These are phyloP conservation scores for Pholiota conissans DNA, from an alignment of 768 basidiomycete species.

Conservation along the genomic window DNA sequence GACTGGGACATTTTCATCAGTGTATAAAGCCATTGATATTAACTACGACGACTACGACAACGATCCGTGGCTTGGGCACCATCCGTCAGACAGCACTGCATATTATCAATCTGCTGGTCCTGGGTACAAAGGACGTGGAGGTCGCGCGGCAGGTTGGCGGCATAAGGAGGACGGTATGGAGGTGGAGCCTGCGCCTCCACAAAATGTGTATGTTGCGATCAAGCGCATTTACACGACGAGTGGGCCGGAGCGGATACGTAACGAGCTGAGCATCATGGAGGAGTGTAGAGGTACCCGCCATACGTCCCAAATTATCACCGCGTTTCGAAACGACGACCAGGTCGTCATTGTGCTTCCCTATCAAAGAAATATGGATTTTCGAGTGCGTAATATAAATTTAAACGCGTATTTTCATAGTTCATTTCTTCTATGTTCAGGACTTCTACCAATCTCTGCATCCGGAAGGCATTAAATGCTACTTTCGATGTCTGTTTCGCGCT, in stretches of 20 bases:
- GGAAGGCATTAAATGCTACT: conserved; percentile 78
- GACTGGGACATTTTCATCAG: conserved; percentile 97
- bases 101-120: conserved; percentile 55
- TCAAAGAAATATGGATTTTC: conserved; percentile 88
- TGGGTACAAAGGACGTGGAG: conserved; percentile 23
- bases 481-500: conserved; percentile 89
- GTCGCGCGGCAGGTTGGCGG: conserved; percentile 17
- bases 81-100: conserved; percentile 62
- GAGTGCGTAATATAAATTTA: conserved; percentile 51
- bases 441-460: conserved; percentile 79
- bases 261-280: conserved; percentile 91
- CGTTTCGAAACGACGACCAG: conserved; percentile 89
- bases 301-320: conserved; percentile 91
- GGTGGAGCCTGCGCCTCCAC: conserved; percentile 9
- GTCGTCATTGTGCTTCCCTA: conserved; percentile 95
- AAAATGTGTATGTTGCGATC: conserved; percentile 82
- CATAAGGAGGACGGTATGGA: conserved; percentile 3
- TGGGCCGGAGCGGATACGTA: conserved; percentile 87
- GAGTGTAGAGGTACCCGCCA: conserved; percentile 83
- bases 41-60: conserved; percentile 80
- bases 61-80: conserved; percentile 66
- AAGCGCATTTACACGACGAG: conserved; percentile 98
- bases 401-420: background rate
- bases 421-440: conserved; percentile 47
- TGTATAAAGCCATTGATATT: conserved; percentile 95